Conservation (phyloP, 352 stramenopile genomes). For the Aphanomyces invadans region DNA sequence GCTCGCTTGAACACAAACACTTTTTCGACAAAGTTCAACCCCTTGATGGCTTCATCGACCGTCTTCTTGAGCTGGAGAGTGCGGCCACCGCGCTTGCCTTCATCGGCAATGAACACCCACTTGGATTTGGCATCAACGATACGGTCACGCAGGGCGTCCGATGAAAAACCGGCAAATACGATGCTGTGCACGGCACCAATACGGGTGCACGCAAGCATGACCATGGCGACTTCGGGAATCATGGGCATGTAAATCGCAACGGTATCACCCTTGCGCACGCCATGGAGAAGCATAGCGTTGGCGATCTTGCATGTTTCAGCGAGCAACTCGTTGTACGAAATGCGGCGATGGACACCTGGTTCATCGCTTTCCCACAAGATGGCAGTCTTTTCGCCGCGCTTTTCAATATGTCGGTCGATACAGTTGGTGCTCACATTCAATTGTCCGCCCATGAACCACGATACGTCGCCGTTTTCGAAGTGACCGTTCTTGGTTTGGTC, state of each 20-base stretch:
- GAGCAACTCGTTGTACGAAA: conserved; percentile 91
- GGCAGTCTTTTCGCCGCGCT: conserved; percentile 79
- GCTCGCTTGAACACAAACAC: conserved; percentile 94
- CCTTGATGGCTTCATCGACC: conserved; percentile 88
- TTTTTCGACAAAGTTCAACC: conserved; percentile 86
- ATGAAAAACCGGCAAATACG: conserved; percentile 89
- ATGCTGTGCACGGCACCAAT: conserved; percentile 92
- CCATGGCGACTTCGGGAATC: conserved; percentile 96
- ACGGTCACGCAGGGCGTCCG: conserved; percentile 91
- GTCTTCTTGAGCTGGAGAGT: conserved; percentile 94
- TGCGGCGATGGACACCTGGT: conserved; percentile 74
- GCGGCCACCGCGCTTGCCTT: conserved; percentile 89
- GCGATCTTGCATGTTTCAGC: conserved; percentile 90
- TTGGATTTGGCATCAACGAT: conserved; percentile 88
- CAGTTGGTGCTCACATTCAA: conserved; percentile 93
- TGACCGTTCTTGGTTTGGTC: conserved; percentile 76
- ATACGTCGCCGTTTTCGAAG: conserved; percentile 87
- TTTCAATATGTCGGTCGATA: conserved; percentile 91
- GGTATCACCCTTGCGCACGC: conserved; percentile 88
- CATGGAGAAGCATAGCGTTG: conserved; percentile 90
- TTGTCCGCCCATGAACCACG: conserved; percentile 94
- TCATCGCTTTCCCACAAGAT: conserved; percentile 98
- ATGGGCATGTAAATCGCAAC: conserved; percentile 99
- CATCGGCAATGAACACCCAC: conserved; percentile 93
- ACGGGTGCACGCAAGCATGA: conserved; percentile 96